Evolutionary conservation across 2,329 filamentous ascomycete species (phyloP).

Genomic region (Aureobasidium sp.): DNA sequence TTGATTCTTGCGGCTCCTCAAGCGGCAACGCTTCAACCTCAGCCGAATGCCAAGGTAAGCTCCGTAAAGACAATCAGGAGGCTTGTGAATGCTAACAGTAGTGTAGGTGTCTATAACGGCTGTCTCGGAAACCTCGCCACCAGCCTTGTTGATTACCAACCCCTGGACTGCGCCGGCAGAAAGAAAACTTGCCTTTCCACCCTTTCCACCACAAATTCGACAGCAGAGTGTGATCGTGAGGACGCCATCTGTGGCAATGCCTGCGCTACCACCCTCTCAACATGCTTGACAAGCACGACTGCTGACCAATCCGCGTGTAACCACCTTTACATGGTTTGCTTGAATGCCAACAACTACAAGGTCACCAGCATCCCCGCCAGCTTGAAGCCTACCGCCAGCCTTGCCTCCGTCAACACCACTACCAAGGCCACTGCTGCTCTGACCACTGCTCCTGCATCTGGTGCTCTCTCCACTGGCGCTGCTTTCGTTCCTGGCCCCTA

Average conservation of each 20-base stretch:
- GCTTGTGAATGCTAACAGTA: too few species aligned
- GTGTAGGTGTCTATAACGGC: not conserved
- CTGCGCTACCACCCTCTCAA: not conserved
- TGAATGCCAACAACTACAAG: not conserved
- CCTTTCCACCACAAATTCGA: not conserved
- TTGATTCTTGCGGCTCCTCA: not conserved
- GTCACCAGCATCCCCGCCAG: slow-evolving; percentile 11
- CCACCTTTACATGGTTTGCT: not conserved
- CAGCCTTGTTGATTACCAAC: not conserved
- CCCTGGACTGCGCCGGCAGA: not conserved
- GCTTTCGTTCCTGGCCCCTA: not conserved
- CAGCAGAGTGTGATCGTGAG: too few species aligned
- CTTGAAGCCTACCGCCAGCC: not conserved
- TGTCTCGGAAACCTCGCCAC: not conserved
- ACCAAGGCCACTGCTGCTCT: not conserved
- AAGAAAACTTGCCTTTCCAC: not conserved
- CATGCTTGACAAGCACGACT: not conserved
- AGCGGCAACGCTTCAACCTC: not conserved
- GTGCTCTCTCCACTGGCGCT: not conserved
- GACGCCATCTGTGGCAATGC: too few species aligned
- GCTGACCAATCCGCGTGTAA: not conserved
- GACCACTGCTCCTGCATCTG: not conserved
- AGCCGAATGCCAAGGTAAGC: not conserved
- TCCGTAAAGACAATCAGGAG: too few species aligned
- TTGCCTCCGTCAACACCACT: slow-evolving; percentile 3